These are phyloP conservation scores for Ceratobasidium theobromae DNA, from an alignment of 1,284 basidiomycete genomes.

Conservation along the genomic window DNA sequence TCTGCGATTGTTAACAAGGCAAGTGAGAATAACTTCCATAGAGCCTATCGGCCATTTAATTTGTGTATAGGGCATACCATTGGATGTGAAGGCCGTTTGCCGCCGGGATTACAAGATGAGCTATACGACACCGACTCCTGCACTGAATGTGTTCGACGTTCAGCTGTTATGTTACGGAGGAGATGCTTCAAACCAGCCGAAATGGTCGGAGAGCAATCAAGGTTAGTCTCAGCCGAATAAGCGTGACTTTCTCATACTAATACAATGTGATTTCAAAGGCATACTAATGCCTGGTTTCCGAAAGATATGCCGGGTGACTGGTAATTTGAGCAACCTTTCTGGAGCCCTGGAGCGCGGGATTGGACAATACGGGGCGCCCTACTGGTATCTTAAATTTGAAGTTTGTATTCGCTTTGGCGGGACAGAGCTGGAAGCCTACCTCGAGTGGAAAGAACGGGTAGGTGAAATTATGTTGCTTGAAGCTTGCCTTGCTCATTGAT, in stretches of 20 bases:
- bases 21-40: background rate
- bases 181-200: constrained; percentile 7
- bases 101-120: background rate
- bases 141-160: background rate
- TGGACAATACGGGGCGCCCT: background rate
- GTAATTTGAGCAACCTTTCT: constrained; percentile 5
- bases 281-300: background rate
- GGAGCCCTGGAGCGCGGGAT: constrained; percentile 14
- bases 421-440: constrained; percentile 30
- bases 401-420: constrained; percentile 32
- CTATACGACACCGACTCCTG: background rate
- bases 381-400: constrained; percentile 24
- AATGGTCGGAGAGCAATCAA: background rate
- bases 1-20: background rate
- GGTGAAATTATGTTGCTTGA: background rate
- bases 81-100: constrained; percentile 14
- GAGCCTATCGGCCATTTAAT: background rate
- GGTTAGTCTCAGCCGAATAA: background rate
- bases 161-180: background rate
- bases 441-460: constrained; percentile 32
- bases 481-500: background rate
- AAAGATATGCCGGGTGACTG: constrained; percentile 19
- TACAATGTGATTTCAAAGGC: background rate
- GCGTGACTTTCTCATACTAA: background rate
- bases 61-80: background rate